Base-by-base conservation (phyloP, 768 basidiomycete genomes). In the Naematelia aurantialba region DNA sequence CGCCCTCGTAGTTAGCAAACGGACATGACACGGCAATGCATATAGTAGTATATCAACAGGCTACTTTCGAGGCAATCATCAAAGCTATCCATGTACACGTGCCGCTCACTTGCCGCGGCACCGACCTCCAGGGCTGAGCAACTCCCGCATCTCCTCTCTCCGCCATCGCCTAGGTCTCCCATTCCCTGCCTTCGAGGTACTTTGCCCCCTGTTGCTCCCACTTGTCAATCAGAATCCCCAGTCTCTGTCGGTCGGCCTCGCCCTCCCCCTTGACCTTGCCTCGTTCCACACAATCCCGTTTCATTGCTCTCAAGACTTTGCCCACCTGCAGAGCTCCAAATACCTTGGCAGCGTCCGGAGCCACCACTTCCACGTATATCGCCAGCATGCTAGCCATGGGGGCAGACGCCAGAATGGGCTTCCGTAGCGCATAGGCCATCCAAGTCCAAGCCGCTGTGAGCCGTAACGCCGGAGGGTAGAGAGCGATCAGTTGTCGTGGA, bases 401-500 rank as follows among this genome's bases (percentile, higher is more conserved):
- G 1, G 62, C 59, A 1, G 65, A 53, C 8, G 39, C 44, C 0
- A 67, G 59, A 26, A 73, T 31, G 1, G 67, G 63, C 24, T 65
- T 60, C 49, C 62, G 59, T 3, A 68, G 59, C 2, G 67, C 65
- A 42, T 58, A 54, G 0, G 75, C 61, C 4, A 73, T 39, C 75
- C 75, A 76, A 21, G 68, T 62, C 75, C 75, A 76, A 21, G 63
- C 62, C n/a, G 67, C 48, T 8, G 73, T 61, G 19, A 71, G 60
- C 1, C 75, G 60, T 19, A 74, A 56, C 1, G 60, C 25, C 0
- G 66, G 58, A 3, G 58, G 30, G 27, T 74, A 66, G 2, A 69
- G 69, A 42, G 27, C 48, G 22, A 57, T 55, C 12, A 70, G 62
- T 56, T 72, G 67, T 27, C 57, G 26, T 21, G 65, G 65, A 17